Evolutionary conservation across 306 rosid genomes (phyloP).

Genomic region (Astragalus membranaceus): DNA sequence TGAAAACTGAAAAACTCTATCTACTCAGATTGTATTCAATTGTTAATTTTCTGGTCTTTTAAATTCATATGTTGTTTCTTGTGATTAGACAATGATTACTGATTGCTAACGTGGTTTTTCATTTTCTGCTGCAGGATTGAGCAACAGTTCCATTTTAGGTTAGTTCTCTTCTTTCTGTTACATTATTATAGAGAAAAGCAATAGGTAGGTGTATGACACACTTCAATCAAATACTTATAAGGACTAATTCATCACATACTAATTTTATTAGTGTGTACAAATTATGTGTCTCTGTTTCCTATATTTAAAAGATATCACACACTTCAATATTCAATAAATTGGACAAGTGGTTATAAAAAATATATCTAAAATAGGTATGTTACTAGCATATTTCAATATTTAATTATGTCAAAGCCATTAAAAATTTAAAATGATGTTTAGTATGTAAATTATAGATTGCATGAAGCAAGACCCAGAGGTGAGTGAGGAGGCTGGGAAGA

Average conservation of each 20-base stretch:
- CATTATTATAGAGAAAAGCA: no score
- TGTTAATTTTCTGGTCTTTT: no score
- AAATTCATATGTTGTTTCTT: neutral
- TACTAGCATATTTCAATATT: neutral
- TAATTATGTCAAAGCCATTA: neutral
- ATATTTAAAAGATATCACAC: no score
- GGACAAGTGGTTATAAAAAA: no score
- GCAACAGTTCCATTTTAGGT: conserved; percentile 40
- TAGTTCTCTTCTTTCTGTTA: conserved; percentile 11
- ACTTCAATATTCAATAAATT: no score
- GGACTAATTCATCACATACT: no score
- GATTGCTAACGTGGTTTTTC: neutral
- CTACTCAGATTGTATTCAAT: neutral
- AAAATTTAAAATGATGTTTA: neutral
- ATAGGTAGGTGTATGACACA: no score
- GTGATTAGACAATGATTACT: neutral
- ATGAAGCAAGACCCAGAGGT: conserved; percentile 44
- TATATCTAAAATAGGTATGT: no score
- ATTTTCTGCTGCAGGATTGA: conserved; percentile 36
- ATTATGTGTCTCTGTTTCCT: no score
- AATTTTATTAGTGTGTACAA: no score
- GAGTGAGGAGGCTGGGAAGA: conserved; percentile 40
- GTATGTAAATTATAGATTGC: conserved; percentile 29
- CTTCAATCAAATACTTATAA: no score
- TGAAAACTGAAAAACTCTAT: neutral